Conservation (phyloP, 306 rosid genomes). For the Boehmeria nivea region DNA sequence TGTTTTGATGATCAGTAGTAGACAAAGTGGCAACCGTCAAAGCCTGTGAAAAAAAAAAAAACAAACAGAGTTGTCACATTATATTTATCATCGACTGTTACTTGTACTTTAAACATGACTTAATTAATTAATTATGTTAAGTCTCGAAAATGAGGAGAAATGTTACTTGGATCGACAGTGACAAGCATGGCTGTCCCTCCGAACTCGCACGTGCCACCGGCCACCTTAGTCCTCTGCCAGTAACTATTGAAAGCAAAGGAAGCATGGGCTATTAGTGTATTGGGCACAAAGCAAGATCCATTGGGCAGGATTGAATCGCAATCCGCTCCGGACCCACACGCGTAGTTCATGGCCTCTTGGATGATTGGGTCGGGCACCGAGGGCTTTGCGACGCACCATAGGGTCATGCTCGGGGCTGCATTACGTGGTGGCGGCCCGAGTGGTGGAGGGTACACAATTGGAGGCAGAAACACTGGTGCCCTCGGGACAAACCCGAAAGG, state of each 20-base stretch:
- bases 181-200: conserved; percentile 91
- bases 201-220: conserved; percentile 76
- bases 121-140: too few species aligned
- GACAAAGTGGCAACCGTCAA: conserved; percentile 54
- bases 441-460: conserved; percentile 80
- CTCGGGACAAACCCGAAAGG: conserved; percentile 54
- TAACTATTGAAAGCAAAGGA: conserved; percentile 86
- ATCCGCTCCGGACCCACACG: conserved; percentile 85
- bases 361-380: conserved; percentile 92
- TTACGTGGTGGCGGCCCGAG: conserved; percentile 51
- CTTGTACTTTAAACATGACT: too few species aligned
- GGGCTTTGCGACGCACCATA: conserved; percentile 97
- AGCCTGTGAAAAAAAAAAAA: conserved; percentile 35
- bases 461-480: conserved; percentile 69
- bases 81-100: too few species aligned
- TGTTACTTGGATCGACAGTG: conserved; percentile 72
- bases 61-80: too few species aligned
- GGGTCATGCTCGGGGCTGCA: conserved; percentile 29
- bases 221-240: conserved; percentile 71
- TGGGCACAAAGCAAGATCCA: conserved; percentile 72
- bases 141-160: background rate
- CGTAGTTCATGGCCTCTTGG: conserved; percentile 91
- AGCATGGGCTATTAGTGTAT: conserved; percentile 63
- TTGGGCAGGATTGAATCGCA: conserved; percentile 57
- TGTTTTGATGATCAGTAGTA: conserved; percentile 18